Conservation (phyloP, 352 stramenopile genomes). For the Plasmopara muralis region DNA sequence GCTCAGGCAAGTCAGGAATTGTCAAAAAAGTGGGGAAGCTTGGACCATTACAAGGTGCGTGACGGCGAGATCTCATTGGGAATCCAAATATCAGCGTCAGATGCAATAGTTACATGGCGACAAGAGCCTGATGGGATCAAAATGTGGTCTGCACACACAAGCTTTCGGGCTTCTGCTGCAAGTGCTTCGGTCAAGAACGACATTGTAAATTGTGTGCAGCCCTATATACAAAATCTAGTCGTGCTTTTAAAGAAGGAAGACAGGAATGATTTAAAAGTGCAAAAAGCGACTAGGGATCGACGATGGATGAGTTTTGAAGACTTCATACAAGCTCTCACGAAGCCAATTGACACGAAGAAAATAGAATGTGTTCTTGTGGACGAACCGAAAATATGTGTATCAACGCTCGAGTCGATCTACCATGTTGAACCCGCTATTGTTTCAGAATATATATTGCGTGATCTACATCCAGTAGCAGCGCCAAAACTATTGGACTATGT, state of each 20-base stretch:
- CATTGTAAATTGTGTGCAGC: constrained; percentile 29
- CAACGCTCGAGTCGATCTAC: constrained; percentile 46
- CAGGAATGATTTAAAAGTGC: constrained; percentile 22
- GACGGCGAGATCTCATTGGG: constrained; percentile 46
- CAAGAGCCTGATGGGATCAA: constrained; percentile 24
- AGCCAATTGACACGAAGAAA: constrained; percentile 13
- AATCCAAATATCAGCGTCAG: constrained; percentile 38
- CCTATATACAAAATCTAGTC: constrained; percentile 34
- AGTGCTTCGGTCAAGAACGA: constrained; percentile 29
- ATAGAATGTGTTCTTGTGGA: constrained; percentile 23
- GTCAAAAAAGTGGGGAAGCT: constrained; percentile 5
- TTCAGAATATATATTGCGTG: constrained; percentile 71
- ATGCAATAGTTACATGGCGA: constrained; percentile 42
- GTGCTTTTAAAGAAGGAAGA: constrained; percentile 24
- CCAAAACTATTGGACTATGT: constrained; percentile 69
- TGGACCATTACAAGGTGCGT: constrained; percentile 16
- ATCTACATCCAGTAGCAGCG: constrained; percentile 53
- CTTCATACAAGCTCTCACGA: constrained; percentile 17
- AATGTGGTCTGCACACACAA: constrained; percentile 25
- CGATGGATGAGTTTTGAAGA: constrained; percentile 45
- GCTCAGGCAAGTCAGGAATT: constrained; percentile 17
- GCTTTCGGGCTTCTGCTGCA: constrained; percentile 14
- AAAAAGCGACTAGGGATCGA: constrained; percentile 14
- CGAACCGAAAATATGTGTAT: constrained; percentile 40
- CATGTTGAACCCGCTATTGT: constrained; percentile 46